Base-by-base conservation (phyloP, 257 asterid species). In the Verbena officinalis region DNA sequence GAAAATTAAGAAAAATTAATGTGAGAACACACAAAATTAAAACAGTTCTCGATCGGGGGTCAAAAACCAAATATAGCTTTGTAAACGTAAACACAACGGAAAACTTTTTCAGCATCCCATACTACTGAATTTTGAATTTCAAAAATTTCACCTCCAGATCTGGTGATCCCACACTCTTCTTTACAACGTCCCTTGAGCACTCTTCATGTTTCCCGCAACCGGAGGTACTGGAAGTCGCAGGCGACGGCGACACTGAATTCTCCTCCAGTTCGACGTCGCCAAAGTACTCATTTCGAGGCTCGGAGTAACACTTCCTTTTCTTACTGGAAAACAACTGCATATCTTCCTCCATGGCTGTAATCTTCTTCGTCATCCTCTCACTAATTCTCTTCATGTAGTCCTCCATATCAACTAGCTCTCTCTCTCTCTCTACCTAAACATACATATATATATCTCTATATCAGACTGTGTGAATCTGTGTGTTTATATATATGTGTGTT, bases 141-240 rank as follows among this genome's bases (percentile, higher is more conserved):
- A 62, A 48, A 69, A 59, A 22, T 30, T 23, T 75, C 61, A 83
- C 90, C 94, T 86, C 84, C 90, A 86, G 95, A 84, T 91, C 96
- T 73, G 78, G 54, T 12, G 85, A 70, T 69, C 80, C 64, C 77
- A 57, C 42, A 33, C 64, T 51, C 61, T 42, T 69, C 71, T 70
- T 62, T 11, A 31, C 72, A 21, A 43, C 86, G 68, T 71, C 82
- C 70, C 50, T 62, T 2, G 78, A 51, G 48, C 34, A 67, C 36
- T 68, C 71, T 14, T 56, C 81, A 50, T 62, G 48, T 50, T 67
- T 55, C 5, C 33, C 39, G 58, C 62, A 49, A 12, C 74, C 74
- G 46, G 82, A 73, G 49, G 62, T 77, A 69, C 74, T 69, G 0
- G 88, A 82, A 61, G 71, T 68, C 39, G 75, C 85, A 77, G 83